Evolutionary conservation across 768 basidiomycete species (phyloP), one percentile per base, ranked within the genome.

Genomic region (Antrodiella citrinella): DNA sequence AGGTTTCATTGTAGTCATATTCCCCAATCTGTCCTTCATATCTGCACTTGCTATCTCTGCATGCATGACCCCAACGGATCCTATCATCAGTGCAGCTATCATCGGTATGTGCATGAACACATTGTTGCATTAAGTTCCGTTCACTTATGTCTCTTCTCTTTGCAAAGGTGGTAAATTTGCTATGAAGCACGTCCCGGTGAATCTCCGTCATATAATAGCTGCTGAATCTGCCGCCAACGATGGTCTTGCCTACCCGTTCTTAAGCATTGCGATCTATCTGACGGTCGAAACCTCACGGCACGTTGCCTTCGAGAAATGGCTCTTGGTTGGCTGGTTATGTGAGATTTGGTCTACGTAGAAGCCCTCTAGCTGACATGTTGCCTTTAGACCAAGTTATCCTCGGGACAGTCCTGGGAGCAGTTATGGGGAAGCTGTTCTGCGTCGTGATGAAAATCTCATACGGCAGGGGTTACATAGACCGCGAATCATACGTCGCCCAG

Each of bases 151-250:
- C 40, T 13, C 9, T 15, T 49, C 4, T n/a, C 30, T 3, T 18
- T 3, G 3, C n/a, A n/a, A 51, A 86, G 86, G 83, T 9, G 87
- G 88, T 0, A 80, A 73, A 52, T 91, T 76, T 55, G 87, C 88
- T 0, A 65, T 71, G 12, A 77, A 74, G 50, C 77, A 90, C 58
- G 87, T 91, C 3, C 86, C 86, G 3, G 54, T 68, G 4, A 84
- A 90, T 47, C 73, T 98, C 20, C 81, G 94, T 23, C 84, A 81
- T 20, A 74, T 96, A 40, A 71, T 96, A 4, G 78, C 87, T 0
- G 91, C 90, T 0, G 95, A 98, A 67, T 89, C 88, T 4, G 96
- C 94, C 0, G 84, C 90, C 4, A 99, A 99, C 65, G 96, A 98
- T 57, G 96, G 96, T 1, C 75, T 97, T 12, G 92, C 94, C 1